phyloP scores from a whole-genome alignment of 2,329 filamentous ascomycete genomes.

The Aurifilum marmelostoma region DNA sequence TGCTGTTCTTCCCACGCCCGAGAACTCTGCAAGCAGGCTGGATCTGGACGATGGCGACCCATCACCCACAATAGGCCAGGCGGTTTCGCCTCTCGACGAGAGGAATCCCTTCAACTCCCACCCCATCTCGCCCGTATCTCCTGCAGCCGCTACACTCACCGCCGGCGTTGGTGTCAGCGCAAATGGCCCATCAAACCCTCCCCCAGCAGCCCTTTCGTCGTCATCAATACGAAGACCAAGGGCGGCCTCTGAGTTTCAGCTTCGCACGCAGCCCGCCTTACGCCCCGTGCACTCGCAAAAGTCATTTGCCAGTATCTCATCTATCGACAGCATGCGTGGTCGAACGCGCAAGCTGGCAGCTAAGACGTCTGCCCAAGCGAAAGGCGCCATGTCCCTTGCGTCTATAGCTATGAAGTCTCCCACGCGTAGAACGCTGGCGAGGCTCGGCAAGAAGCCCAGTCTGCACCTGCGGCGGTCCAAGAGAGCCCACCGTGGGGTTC shows the following conservation, averaged over 20 bases:
- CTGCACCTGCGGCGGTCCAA: conserved; percentile 19
- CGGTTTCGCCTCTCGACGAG: background rate
- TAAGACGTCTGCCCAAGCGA: conserved; percentile 24
- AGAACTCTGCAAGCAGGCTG: background rate
- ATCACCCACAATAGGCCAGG: background rate
- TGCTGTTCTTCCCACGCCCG: conserved; percentile 1
- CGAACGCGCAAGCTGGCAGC: conserved; percentile 18
- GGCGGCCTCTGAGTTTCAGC: conserved; percentile 4
- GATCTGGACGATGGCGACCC: background rate
- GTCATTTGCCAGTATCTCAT: conserved; percentile 25
- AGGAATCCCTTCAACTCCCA: conserved; percentile 7
- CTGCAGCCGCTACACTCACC: background rate
- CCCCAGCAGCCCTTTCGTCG: background rate
- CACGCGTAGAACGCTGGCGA: conserved; percentile 22
- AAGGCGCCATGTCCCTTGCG: conserved; percentile 25
- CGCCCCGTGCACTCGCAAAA: conserved; percentile 23
- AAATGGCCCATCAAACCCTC: background rate
- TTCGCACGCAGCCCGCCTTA: conserved; percentile 17
- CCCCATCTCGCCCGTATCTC: background rate
- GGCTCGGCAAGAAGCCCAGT: conserved; percentile 17
- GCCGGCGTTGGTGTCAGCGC: background rate
- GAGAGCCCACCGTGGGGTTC: conserved; percentile 17
- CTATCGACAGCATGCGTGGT: conserved; percentile 22
- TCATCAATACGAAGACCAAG: background rate
- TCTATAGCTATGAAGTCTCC: conserved; percentile 20